Evolutionary conservation across 495 filamentous ascomycete species (phyloP).

Genomic region (Rostrohypoxylon terebratum): DNA sequence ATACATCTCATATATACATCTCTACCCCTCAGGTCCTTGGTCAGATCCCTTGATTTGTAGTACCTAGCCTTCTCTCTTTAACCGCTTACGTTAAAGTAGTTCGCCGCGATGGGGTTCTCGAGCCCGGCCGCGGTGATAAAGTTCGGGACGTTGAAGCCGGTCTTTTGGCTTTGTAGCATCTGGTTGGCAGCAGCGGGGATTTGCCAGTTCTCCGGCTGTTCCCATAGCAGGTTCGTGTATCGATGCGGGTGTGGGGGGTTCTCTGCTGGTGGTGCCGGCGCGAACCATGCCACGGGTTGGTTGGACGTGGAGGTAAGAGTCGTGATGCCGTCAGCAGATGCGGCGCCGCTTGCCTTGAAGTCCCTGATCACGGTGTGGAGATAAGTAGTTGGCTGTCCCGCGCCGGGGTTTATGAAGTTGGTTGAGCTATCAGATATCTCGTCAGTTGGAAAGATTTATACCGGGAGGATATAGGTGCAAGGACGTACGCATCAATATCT

Average conservation of each 20-base stretch:
- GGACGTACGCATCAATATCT: conserved; percentile 58
- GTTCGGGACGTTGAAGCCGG: conserved; percentile 56
- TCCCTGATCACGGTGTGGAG: conserved; percentile 61
- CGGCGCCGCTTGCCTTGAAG: conserved; percentile 53
- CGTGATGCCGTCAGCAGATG: conserved; percentile 48
- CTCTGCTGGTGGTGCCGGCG: conserved; percentile 56
- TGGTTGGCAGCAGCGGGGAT: conserved; percentile 49
- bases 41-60: neutral
- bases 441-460: neutral
- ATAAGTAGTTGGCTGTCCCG: conserved; percentile 52
- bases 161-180: conserved; percentile 51
- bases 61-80: conserved; percentile 18
- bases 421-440: conserved; percentile 44
- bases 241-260: conserved; percentile 59
- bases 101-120: conserved; percentile 54
- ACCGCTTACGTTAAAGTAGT: conserved; percentile 58
- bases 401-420: conserved; percentile 53
- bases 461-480: neutral
- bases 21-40: neutral
- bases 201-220: conserved; percentile 54
- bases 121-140: conserved; percentile 56
- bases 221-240: conserved; percentile 60
- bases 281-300: conserved; percentile 56
- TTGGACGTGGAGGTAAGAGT: conserved; percentile 54
- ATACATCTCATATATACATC: conserved; percentile 29